A percentile compares a stretch with the other conserved stretches of the same genome.
Conservation (phyloP, 495 filamentous ascomycete genomes). For the Astrothelium subdiscretum region DNA sequence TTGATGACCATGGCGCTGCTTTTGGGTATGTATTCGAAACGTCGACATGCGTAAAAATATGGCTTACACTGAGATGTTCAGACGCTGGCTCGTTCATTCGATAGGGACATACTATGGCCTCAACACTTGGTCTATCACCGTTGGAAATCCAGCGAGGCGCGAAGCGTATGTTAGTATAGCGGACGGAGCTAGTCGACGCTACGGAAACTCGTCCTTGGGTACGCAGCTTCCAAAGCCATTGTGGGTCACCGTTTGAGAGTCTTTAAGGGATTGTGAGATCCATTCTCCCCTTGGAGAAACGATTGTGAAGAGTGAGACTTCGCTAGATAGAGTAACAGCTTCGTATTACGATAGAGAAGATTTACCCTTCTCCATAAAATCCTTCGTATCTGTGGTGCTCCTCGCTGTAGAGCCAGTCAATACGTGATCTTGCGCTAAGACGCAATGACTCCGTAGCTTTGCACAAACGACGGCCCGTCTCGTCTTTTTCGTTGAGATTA, state of each 20-base stretch:
- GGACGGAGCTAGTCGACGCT: conserved; percentile 1
- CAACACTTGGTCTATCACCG: conserved; percentile 68
- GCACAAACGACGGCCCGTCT: no score
- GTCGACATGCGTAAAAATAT: not conserved
- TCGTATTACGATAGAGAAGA: not conserved
- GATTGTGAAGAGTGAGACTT: not conserved
- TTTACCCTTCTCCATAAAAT: not conserved
- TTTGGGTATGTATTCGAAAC: conserved; percentile 58
- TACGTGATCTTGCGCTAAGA: no score
- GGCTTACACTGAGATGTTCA: conserved; percentile 23
- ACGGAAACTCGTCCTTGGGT: not conserved
- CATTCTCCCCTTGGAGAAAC: not conserved
- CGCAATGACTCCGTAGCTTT: no score
- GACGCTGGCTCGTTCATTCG: conserved; percentile 87
- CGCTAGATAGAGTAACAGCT: not conserved
- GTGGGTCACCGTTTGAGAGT: not conserved
- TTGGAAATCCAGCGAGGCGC: conserved; percentile 61
- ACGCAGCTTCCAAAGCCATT: not conserved
- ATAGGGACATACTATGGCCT: conserved; percentile 91
- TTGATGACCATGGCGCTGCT: conserved; percentile 59
- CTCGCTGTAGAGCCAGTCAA: no score
- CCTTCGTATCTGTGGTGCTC: no score
- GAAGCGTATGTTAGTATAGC: conserved; percentile 84
- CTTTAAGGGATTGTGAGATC: not conserved
- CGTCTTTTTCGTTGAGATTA: no score